These are phyloP conservation scores for Populus hybrid DNA, from an alignment of 441 rosid species.

Conservation along the genomic window DNA sequence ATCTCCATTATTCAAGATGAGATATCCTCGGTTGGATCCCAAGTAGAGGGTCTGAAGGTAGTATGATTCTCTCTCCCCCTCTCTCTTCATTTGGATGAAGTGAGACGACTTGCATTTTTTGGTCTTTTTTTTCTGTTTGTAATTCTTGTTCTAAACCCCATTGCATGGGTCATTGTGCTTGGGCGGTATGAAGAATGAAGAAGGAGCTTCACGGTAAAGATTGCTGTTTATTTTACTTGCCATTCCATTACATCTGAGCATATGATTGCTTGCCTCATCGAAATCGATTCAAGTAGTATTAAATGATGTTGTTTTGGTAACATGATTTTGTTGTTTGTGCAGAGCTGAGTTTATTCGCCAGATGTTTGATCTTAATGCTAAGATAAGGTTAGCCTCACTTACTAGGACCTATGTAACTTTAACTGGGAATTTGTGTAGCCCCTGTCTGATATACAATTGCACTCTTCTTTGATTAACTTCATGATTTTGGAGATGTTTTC, in stretches of 20 bases:
- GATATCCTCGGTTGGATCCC: constrained; percentile 36
- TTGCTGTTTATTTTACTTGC: neutral
- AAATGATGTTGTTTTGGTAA: neutral
- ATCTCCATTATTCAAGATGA: constrained; percentile 42
- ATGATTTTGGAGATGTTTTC: neutral
- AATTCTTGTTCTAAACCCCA: neutral
- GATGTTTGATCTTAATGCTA: constrained; percentile 54
- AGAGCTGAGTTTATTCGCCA: constrained; percentile 64
- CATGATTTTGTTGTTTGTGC: constrained; percentile 20
- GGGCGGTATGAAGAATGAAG: constrained; percentile 44
- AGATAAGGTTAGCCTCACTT: constrained; percentile 50
- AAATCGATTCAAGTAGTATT: too few species aligned
- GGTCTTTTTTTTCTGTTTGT: neutral
- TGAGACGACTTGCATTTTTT: neutral
- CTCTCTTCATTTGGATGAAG: neutral
- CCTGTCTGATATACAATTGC: neutral
- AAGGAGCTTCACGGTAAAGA: constrained; percentile 43
- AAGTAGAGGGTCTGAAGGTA: constrained; percentile 51
- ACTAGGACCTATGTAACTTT: neutral
- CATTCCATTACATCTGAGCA: neutral
- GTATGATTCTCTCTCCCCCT: neutral
- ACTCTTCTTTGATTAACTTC: neutral
- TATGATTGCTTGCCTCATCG: neutral
- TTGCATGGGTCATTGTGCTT: constrained; percentile 19
- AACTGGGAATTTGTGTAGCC: neutral